Percentiles rank a stretch among this genome's conserved stretches.
Evolutionary conservation across 1,284 basidiomycete genomes (phyloP).

Genomic region (Anthracocystis walkeri): DNA sequence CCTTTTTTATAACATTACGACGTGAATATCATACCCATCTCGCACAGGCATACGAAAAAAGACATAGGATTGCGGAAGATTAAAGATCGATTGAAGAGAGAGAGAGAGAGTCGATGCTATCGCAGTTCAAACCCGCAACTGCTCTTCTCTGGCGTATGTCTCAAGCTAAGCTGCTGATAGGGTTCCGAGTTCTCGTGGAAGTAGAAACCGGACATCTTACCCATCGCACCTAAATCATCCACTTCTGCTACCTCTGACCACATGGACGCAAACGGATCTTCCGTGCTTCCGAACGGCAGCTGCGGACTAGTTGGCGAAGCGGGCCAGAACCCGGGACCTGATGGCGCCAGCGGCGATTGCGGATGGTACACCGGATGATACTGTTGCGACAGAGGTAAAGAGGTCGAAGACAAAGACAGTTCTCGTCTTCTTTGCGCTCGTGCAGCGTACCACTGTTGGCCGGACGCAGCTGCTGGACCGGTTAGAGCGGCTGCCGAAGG

Average conservation of each 20-base stretch:
- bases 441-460: slow-evolving; percentile 48
- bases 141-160: slow-evolving; percentile 69
- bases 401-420: slow-evolving; percentile 29
- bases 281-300: not conserved
- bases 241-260: slow-evolving; percentile 12
- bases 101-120: slow-evolving; percentile 30
- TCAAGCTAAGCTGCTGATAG: slow-evolving; percentile 73
- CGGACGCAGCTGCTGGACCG: slow-evolving; percentile 10
- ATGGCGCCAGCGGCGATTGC: slow-evolving; percentile 29
- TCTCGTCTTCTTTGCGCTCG: slow-evolving; percentile 37
- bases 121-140: slow-evolving; percentile 70
- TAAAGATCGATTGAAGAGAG: not conserved
- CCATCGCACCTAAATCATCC: slow-evolving; percentile 28
- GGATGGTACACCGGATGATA: slow-evolving; percentile 32
- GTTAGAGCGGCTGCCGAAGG: not conserved
- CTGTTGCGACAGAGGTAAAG: not conserved
- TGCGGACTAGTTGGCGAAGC: slow-evolving; percentile 32
- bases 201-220: slow-evolving; percentile 87
- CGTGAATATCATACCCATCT: not conserved
- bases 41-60: not conserved
- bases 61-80: too few relatives aligned
- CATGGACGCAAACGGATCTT: slow-evolving; percentile 23
- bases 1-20: not conserved
- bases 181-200: slow-evolving; percentile 91
- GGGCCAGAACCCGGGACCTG: slow-evolving; percentile 43